Base-by-base conservation (phyloP, 2,329 filamentous ascomycete genomes). In the Alternaria alternata region DNA sequence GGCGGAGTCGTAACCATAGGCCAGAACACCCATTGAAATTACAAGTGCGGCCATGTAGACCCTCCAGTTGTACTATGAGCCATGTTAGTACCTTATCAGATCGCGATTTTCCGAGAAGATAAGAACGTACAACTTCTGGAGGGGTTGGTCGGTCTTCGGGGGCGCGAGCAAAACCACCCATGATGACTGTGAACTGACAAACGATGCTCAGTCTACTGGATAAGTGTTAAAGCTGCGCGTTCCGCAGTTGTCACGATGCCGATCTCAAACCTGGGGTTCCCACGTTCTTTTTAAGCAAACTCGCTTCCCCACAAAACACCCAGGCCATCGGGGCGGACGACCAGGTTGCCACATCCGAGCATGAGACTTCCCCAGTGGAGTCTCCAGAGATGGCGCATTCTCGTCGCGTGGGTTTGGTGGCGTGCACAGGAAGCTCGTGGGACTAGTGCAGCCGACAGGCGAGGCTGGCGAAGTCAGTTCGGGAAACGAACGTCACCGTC, bases 71-170 rank as follows among this genome's bases (percentile, higher is more conserved):
- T 85, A 85, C 63, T 68, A 32, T 38, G 4, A 8, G 18, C 20
- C 11, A 14, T 56, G 9, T 67, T 43, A 66, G 54, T 32, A 53
- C 53, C 39, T 24, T 49, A 44, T 43, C 16, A 41, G 26, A 34
- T 42, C 20, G 7, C 34, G 28, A 54, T 12, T 5, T 18, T 38
- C 22, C 11, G 11, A 36, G 24, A 7, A 12, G 12, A 30, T n/a
- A 16, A 38, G 34, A 42, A 73, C 72, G 46, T 67, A 76, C 72
- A 34, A 86, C 84, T 73, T 85, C 83, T 59, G 81, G 79, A 20
- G 85, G 85, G 63, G 84, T 87, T 26, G 84, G 84, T 65, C 85
- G 79, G 71, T 87, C 85, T 69, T 86, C 85, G 38, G 83, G 81
- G 38, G 83, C 83, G 51, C 81, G 80, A 65, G 83, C 52, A 74